Conservation (phyloP, 768 basidiomycete species). For the Boletus vermiculosoides region DNA sequence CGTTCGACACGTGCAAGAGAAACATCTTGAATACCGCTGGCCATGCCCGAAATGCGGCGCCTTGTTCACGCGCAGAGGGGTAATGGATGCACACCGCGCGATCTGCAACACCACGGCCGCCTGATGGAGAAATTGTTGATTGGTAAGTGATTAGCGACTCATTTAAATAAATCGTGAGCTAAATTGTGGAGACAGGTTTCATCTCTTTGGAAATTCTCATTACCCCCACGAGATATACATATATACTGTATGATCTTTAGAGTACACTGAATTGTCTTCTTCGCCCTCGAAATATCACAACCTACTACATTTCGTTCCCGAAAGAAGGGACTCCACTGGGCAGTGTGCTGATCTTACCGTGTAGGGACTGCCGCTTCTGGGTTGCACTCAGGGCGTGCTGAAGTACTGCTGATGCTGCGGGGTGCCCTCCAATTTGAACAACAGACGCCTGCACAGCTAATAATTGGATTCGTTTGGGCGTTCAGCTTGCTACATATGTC, state of each 20-base stretch:
- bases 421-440: slow-evolving; percentile 7
- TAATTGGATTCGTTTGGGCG: slow-evolving; percentile 1
- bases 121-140: not conserved
- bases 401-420: not conserved
- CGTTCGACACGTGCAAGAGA: slow-evolving; percentile 25
- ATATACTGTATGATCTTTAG: not conserved
- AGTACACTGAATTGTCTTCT: not conserved
- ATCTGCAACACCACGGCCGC: not conserved
- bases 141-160: slow-evolving; percentile 1
- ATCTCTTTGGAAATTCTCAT: not conserved
- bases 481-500: not conserved
- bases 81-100: slow-evolving; percentile 17
- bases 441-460: slow-evolving; percentile 1
- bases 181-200: not conserved
- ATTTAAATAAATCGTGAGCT: not conserved
- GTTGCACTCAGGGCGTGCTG: not conserved
- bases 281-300: not conserved
- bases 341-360: not conserved
- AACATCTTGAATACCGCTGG: slow-evolving; percentile 23
- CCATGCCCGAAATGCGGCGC: slow-evolving; percentile 19
- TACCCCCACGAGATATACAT: not conserved
- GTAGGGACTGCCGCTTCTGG: not conserved
- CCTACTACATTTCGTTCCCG: too few species aligned
- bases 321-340: not conserved
- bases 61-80: slow-evolving; percentile 21